Percentiles rank a stretch among this genome's conserved stretches.
Evolutionary conservation across 257 asterid species (phyloP).

Genomic region (Solanum appendiculatum): DNA sequence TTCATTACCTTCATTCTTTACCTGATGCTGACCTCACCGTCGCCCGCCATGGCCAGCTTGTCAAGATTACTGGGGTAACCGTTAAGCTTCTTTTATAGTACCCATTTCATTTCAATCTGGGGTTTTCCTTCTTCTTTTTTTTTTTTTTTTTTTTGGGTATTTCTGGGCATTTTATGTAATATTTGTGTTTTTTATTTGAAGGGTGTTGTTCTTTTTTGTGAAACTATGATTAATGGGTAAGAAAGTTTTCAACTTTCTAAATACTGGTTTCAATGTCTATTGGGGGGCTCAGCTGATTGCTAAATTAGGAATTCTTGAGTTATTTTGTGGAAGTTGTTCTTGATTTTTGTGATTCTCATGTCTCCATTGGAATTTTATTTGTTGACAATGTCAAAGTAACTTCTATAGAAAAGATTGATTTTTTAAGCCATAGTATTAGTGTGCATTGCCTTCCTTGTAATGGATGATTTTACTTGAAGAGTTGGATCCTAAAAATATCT

Average conservation of each 20-base stretch:
- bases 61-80: slow-evolving; percentile 32
- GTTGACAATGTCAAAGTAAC: not conserved
- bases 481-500: not conserved
- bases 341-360: not conserved
- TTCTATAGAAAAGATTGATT: not conserved
- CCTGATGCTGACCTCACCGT: slow-evolving; percentile 28
- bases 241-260: not conserved
- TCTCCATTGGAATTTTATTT: not conserved
- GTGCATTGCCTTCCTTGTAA: not conserved
- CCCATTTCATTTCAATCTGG: not conserved
- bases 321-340: not conserved
- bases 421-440: not conserved
- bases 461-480: not conserved
- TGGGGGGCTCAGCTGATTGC: not conserved
- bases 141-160: too few species aligned
- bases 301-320: not conserved
- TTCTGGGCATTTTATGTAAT: not conserved
- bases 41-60: slow-evolving; percentile 29
- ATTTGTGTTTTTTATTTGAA: not conserved
- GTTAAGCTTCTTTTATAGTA: not conserved
- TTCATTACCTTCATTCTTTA: slow-evolving; percentile 15
- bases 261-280: not conserved
- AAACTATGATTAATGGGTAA: not conserved
- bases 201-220: not conserved
- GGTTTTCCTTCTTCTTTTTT: too few species aligned